A percentile compares a stretch with the other conserved stretches of the same genome.
phyloP scores from a whole-genome alignment of 257 asterid genomes.

The Solanum pimpinellifolium region DNA sequence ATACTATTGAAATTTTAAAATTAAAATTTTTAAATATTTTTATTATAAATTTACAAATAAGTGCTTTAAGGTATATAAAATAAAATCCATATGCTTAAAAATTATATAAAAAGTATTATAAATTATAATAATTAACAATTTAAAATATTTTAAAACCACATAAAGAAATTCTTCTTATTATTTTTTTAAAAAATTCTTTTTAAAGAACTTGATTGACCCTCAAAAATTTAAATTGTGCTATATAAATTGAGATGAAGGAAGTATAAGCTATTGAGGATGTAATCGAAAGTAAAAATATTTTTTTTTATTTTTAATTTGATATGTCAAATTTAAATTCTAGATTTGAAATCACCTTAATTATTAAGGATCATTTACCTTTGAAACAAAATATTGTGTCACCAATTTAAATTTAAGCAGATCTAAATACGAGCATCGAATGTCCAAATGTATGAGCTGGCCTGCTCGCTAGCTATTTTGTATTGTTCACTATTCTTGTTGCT shows the following conservation, averaged over 20 bases:
- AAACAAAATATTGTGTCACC: accelerated
- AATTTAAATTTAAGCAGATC: background rate
- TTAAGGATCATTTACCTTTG: background rate
- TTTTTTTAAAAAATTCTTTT: too few relatives aligned
- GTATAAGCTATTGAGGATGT: background rate
- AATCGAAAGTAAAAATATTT: background rate
- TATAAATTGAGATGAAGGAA: too few relatives aligned
- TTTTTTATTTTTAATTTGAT: background rate
- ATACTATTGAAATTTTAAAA: too few relatives aligned
- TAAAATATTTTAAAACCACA: background rate
- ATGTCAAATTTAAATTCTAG: background rate
- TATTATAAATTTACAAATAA: background rate
- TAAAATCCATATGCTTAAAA: background rate
- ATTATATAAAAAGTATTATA: background rate
- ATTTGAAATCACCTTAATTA: background rate
- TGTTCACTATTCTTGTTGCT: background rate
- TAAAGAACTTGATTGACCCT: background rate
- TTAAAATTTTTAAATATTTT: too few relatives aligned
- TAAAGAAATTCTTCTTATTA: too few relatives aligned
- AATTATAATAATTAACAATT: background rate
- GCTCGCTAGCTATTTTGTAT: background rate
- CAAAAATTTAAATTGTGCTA: background rate
- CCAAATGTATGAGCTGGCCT: background rate
- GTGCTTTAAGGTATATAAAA: background rate
- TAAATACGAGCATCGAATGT: background rate